Percentiles rank a stretch among this genome's conserved stretches.
These are phyloP conservation scores for Sungouiozyma ichnusensis DNA, from an alignment of 805 yeast genomes.

Conservation along the genomic window DNA sequence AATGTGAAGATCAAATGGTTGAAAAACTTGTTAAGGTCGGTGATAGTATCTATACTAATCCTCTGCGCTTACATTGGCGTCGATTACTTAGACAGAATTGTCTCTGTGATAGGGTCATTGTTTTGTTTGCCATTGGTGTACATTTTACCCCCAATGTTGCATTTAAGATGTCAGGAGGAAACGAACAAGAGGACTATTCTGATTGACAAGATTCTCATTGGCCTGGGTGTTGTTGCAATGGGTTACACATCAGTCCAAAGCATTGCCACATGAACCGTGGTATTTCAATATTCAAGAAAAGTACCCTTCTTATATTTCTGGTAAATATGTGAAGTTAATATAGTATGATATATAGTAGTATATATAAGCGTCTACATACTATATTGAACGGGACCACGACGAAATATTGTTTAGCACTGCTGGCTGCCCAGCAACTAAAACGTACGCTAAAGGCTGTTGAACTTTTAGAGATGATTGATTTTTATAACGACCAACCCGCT, in stretches of 20 bases:
- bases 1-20: conserved; percentile 49
- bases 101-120: conserved; percentile 72
- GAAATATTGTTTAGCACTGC: no score
- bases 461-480: background rate
- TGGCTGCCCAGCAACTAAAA: no score
- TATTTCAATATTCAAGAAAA: background rate
- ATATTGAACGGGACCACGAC: no score
- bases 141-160: conserved; percentile 76
- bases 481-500: background rate
- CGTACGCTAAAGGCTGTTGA: no score
- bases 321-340: no score
- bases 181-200: conserved; percentile 21
- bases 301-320: background rate
- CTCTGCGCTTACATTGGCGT: conserved; percentile 59
- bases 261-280: conserved; percentile 19
- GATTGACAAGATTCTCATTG: conserved; percentile 39
- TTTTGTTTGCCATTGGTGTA: conserved; percentile 81
- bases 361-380: no score
- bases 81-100: conserved; percentile 58
- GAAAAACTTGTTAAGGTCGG: conserved; percentile 48
- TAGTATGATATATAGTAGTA: no score
- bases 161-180: conserved; percentile 36
- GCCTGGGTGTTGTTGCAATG: conserved; percentile 53
- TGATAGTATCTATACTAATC: conserved; percentile 45
- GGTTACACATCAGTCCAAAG: conserved; percentile 58